phyloP scores from a whole-genome alignment of 2,329 filamentous ascomycete species.

The Verticillium longisporum region DNA sequence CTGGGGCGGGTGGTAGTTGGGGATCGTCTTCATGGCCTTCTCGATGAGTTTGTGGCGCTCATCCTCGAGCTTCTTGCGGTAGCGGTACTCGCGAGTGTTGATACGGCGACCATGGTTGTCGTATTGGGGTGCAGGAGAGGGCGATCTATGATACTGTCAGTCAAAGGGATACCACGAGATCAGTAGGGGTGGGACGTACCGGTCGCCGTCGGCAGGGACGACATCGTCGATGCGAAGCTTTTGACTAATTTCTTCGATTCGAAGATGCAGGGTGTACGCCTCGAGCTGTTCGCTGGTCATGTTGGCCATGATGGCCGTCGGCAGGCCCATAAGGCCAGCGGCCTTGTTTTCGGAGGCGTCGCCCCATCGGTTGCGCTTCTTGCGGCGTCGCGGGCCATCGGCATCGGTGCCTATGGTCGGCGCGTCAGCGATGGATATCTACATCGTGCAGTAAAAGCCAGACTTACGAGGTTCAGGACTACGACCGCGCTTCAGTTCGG shows the following conservation, averaged over 20 bases:
- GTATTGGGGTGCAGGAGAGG: conserved; percentile 92
- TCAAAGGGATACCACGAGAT: conserved; percentile 3
- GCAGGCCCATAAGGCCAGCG: conserved; percentile 92
- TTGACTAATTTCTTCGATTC: conserved; percentile 98
- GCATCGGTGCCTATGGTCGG: conserved; percentile 39
- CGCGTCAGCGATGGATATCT: conserved; percentile 1
- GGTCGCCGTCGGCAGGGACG: conserved; percentile 90
- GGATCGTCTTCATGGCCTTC: conserved; percentile 98
- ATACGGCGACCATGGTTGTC: conserved; percentile 99
- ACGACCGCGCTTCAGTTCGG: conserved; percentile 73
- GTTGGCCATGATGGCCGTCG: conserved; percentile 91
- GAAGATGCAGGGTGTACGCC: conserved; percentile 90
- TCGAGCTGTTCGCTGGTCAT: conserved; percentile 99
- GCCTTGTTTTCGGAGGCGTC: conserved; percentile 98
- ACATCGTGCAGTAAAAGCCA: not conserved
- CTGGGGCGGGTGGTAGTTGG: conserved; percentile 97
- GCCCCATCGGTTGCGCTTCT: conserved; percentile 98
- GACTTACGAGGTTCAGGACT: conserved; percentile 75
- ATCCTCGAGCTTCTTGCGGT: conserved; percentile 95
- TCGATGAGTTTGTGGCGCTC: conserved; percentile 98
- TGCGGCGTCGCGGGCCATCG: conserved; percentile 81
- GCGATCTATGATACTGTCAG: conserved; percentile 57
- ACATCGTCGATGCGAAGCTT: conserved; percentile 99
- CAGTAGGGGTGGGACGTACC: conserved; percentile 49
- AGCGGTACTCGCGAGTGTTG: conserved; percentile 97